phyloP scores from a whole-genome alignment of 2,329 filamentous ascomycete species.

The Amylocarpus encephaloides region DNA sequence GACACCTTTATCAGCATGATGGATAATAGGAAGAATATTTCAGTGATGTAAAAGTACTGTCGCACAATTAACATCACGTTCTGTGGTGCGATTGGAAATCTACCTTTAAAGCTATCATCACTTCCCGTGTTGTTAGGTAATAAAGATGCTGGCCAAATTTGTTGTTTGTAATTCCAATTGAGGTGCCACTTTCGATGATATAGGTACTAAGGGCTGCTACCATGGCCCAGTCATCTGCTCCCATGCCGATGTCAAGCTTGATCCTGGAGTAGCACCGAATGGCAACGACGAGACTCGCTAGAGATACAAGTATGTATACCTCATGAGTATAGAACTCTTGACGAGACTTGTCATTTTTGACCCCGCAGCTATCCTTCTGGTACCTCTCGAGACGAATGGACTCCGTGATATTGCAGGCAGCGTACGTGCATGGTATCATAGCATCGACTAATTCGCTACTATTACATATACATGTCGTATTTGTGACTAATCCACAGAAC shows the following conservation, averaged over 20 bases:
- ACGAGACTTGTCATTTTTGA: conserved; percentile 10
- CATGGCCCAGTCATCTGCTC: conserved; percentile 12
- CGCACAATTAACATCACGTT: neutral
- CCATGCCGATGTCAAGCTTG: conserved; percentile 7
- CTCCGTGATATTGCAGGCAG: conserved; percentile 9
- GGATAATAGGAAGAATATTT: neutral
- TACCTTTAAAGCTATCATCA: neutral
- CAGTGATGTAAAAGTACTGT: neutral
- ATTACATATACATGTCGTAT: conserved; percentile 12
- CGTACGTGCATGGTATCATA: conserved; percentile 5
- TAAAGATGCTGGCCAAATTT: neutral
- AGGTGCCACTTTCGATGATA: neutral
- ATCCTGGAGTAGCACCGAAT: conserved; percentile 4
- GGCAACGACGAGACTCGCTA: conserved; percentile 6
- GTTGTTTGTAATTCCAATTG: neutral
- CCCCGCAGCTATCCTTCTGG: conserved; percentile 7
- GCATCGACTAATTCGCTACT: neutral
- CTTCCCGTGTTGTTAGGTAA: neutral
- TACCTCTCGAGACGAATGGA: conserved; percentile 5
- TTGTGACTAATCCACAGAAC: conserved; percentile 9
- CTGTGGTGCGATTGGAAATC: too few relatives aligned
- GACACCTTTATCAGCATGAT: neutral
- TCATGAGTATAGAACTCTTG: neutral
- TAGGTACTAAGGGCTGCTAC: conserved; percentile 3
- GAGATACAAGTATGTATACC: conserved; percentile 4